A percentile compares a stretch with the other conserved stretches of the same genome.
Conservation (phyloP, 2,329 filamentous ascomycete genomes). For the Trichophyton mentagrophytes region DNA sequence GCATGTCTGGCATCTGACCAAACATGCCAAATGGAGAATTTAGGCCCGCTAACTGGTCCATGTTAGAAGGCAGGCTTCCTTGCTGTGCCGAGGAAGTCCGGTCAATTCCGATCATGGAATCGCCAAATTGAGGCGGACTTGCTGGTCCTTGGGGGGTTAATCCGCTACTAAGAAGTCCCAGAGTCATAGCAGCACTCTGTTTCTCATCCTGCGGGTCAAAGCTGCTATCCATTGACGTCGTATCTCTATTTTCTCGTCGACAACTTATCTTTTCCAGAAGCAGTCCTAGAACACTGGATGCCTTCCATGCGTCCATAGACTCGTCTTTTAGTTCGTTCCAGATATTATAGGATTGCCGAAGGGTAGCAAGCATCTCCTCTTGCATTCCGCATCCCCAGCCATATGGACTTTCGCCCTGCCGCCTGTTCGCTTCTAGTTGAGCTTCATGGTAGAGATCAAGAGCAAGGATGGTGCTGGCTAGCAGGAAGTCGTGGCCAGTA, state of each 20-base stretch:
- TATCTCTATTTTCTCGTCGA: slow-evolving; percentile 17
- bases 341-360: slow-evolving; percentile 62
- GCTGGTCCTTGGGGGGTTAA: slow-evolving; percentile 38
- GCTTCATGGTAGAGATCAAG: slow-evolving; percentile 61
- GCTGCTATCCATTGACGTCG: slow-evolving; percentile 14
- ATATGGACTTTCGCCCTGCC: slow-evolving; percentile 28
- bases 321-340: slow-evolving; percentile 67
- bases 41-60: slow-evolving; percentile 27
- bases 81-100: slow-evolving; percentile 13
- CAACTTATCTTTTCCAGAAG: slow-evolving; percentile 64
- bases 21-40: slow-evolving; percentile 44
- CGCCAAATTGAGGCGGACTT: slow-evolving; percentile 20
- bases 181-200: slow-evolving; percentile 54
- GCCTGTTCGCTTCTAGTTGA: slow-evolving; percentile 23
- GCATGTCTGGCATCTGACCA: slow-evolving; percentile 44
- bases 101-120: slow-evolving; percentile 20
- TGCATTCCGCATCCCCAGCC: slow-evolving; percentile 41
- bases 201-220: slow-evolving; percentile 43
- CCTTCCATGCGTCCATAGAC: slow-evolving; percentile 85
- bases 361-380: slow-evolving; percentile 60
- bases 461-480: slow-evolving; percentile 72
- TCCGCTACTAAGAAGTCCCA: slow-evolving; percentile 55
- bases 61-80: slow-evolving; percentile 13
- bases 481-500: slow-evolving; percentile 70
- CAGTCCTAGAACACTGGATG: slow-evolving; percentile 63